Percentiles rank a stretch among this genome's conserved stretches.
These are phyloP conservation scores for Wickerhamomyces chaumierensis DNA, from an alignment of 805 yeast species.

Conservation along the genomic window DNA sequence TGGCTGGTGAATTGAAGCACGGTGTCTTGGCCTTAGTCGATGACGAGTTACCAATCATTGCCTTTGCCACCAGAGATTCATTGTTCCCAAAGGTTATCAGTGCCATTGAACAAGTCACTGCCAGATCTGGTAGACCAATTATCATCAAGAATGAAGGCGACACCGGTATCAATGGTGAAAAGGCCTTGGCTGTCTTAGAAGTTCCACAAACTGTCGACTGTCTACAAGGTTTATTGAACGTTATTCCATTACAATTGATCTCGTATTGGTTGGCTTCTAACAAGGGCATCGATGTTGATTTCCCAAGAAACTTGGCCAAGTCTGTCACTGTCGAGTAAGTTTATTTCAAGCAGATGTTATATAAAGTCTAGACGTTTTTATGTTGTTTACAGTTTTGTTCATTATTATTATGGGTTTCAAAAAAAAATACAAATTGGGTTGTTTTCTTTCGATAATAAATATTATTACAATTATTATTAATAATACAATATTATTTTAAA, in stretches of 20 bases:
- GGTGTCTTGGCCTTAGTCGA: conserved; percentile 97
- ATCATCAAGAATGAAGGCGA: conserved; percentile 82
- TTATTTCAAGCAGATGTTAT: too few species aligned
- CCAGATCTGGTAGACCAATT: conserved; percentile 95
- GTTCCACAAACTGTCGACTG: conserved; percentile 96
- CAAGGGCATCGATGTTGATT: conserved; percentile 94
- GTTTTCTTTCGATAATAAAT: not conserved
- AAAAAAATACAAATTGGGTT: too few species aligned
- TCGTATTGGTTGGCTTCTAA: conserved; percentile 94
- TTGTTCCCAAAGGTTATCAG: conserved; percentile 92
- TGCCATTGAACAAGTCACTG: conserved; percentile 92
- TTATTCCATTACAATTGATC: conserved; percentile 89
- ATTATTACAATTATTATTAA: too few species aligned
- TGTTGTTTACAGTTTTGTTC: too few species aligned
- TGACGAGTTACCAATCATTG: conserved; percentile 85
- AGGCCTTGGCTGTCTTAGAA: conserved; percentile 61
- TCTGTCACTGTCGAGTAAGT: conserved; percentile 88
- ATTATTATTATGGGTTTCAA: not conserved
- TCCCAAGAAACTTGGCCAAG: conserved; percentile 97
- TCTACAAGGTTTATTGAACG: conserved; percentile 90
- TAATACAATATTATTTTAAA: too few species aligned
- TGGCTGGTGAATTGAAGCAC: conserved; percentile 98
- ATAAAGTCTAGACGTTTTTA: not conserved
- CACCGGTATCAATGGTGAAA: conserved; percentile 42
- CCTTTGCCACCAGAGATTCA: conserved; percentile 93